Percentiles rank a stretch among this genome's conserved stretches.
Evolutionary conservation across 108 stramenopile genomes (phyloP).

Genomic region (Nitzschia inconspicua): DNA sequence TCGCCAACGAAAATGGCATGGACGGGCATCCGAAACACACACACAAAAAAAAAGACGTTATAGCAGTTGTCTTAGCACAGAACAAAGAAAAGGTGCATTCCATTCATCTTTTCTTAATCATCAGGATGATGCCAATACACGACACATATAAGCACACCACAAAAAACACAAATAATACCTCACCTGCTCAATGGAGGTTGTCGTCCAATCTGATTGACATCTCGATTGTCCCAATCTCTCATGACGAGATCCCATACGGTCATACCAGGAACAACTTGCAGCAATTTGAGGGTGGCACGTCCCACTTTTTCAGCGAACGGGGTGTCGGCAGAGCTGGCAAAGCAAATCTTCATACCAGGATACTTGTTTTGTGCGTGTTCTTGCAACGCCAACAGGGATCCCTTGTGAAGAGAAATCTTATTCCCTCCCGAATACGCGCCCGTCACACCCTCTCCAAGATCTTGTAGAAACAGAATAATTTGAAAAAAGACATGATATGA

Average conservation of each 20-base stretch:
- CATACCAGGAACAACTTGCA: conserved; percentile 80
- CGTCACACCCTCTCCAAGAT: conserved; percentile 68
- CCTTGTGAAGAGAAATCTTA: conserved; percentile 68
- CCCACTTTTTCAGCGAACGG: conserved; percentile 74
- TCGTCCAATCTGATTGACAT: conserved; percentile 85
- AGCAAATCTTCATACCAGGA: conserved; percentile 72
- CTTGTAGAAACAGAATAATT: neutral
- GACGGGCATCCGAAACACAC: neutral
- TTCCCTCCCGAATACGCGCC: conserved; percentile 65
- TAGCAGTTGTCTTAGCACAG: neutral
- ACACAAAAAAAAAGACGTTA: neutral
- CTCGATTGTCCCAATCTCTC: conserved; percentile 73
- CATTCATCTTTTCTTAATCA: too few species aligned
- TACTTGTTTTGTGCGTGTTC: conserved; percentile 56
- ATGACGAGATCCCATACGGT: conserved; percentile 79
- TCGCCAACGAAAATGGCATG: neutral
- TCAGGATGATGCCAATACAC: too few species aligned
- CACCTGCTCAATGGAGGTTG: conserved; percentile 61
- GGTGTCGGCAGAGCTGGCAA: conserved; percentile 83
- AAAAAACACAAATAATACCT: too few species aligned
- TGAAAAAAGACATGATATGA: neutral
- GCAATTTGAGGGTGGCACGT: conserved; percentile 63
- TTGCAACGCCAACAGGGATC: conserved; percentile 70
- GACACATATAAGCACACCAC: too few species aligned
- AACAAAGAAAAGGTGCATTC: too few species aligned